Conservation (phyloP, 495 filamentous ascomycete species). For the Aspergillus kassunensis region DNA sequence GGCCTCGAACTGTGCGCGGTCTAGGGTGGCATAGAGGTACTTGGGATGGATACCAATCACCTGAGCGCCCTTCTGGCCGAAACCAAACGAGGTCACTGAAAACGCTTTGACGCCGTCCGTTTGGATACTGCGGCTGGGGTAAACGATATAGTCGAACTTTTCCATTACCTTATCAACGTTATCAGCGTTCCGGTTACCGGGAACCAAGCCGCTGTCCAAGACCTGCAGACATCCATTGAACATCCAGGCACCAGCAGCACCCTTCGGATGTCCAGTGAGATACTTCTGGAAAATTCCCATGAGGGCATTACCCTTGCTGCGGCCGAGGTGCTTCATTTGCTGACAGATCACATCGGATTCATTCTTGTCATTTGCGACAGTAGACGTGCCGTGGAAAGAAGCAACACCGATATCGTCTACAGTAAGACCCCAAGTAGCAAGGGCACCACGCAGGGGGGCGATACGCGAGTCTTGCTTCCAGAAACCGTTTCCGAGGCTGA, state of each 20-base stretch:
- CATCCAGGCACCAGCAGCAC: constrained; percentile 99
- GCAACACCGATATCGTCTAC: constrained; percentile 94
- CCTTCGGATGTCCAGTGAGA: constrained; percentile 97
- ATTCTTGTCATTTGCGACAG: constrained; percentile 99
- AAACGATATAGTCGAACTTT: constrained; percentile 96
- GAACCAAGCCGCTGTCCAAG: constrained; percentile 86
- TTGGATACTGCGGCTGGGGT: constrained; percentile 91
- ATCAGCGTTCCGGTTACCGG: constrained; percentile 96
- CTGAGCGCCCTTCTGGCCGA: constrained; percentile 98
- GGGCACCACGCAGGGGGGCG: constrained; percentile 87
- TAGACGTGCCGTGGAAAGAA: constrained; percentile 98
- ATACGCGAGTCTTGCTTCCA: constrained; percentile 94
- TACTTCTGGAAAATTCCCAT: constrained; percentile 99
- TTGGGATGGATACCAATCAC: constrained; percentile 94
- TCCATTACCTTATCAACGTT: constrained; percentile 96
- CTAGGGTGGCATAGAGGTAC: constrained; percentile 93
- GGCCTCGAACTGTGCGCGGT: constrained; percentile 71
- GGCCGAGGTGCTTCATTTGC: constrained; percentile 91
- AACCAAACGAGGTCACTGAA: constrained; percentile 97
- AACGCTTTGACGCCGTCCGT: constrained; percentile 98
- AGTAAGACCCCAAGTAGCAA: constrained; percentile 96
- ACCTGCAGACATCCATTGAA: constrained; percentile 97
- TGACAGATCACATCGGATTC: constrained; percentile 97
- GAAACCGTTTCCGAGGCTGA: constrained; percentile 94
- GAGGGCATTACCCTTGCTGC: constrained; percentile 91